phyloP scores from a whole-genome alignment of 208 protist genomes.

The Leishmania martiniquensis region DNA sequence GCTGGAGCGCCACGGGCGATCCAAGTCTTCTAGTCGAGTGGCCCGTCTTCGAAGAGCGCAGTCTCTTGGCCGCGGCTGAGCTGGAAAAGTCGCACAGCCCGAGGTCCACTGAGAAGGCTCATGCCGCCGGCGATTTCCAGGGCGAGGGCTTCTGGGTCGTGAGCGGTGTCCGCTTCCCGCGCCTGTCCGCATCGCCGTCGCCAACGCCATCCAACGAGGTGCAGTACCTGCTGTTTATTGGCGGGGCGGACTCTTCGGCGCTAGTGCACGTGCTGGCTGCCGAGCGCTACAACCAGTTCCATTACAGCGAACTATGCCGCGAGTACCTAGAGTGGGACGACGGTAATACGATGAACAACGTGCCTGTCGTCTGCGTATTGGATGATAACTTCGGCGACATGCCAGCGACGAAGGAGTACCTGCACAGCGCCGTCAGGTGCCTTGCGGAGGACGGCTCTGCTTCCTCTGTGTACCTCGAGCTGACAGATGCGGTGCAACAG shows the following conservation, averaged over 20 bases:
- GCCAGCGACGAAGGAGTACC: background rate
- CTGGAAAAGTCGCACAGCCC: background rate
- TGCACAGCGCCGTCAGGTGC: background rate
- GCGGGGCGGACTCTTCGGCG: constrained; percentile 40
- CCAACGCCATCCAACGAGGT: constrained; percentile 15
- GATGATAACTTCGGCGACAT: constrained; percentile 43
- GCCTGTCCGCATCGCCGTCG: background rate
- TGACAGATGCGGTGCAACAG: background rate
- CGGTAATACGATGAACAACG: constrained; percentile 10
- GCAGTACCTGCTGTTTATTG: constrained; percentile 79
- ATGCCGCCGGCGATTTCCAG: background rate
- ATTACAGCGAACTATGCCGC: constrained; percentile 52
- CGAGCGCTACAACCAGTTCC: constrained; percentile 75
- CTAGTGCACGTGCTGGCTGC: constrained; percentile 64
- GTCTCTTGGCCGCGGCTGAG: background rate
- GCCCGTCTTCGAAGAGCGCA: constrained; percentile 25
- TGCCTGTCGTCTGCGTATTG: constrained; percentile 48
- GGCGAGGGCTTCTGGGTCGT: constrained; percentile 44
- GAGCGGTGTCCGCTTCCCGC: constrained; percentile 69
- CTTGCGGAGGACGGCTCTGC: background rate
- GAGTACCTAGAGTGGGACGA: constrained; percentile 42
- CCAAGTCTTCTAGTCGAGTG: constrained; percentile 20
- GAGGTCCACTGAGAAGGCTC: background rate
- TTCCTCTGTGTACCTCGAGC: background rate
- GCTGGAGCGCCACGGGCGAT: background rate